Conservation (phyloP, 2,329 filamentous ascomycete genomes). For the Curvularia hawaiiensis region DNA sequence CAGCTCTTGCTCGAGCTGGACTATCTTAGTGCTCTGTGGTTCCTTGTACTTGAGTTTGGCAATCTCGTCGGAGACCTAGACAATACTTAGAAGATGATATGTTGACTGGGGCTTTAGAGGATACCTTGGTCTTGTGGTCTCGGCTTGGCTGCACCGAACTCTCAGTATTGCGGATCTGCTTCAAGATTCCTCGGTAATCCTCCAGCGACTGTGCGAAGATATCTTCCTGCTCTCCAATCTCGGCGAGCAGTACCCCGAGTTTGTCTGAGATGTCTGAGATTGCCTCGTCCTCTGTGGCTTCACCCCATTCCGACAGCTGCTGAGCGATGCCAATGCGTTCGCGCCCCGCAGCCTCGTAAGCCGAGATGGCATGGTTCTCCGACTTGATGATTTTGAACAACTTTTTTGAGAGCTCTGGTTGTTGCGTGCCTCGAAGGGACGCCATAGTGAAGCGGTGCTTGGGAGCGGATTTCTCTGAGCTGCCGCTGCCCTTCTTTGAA, state of each 20-base stretch:
- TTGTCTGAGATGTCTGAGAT: conserved; percentile 94
- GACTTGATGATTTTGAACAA: conserved; percentile 94
- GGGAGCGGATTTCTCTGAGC: conserved; percentile 49
- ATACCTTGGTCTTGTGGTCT: conserved; percentile 77
- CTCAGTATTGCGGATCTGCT: conserved; percentile 94
- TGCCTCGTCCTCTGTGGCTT: conserved; percentile 84
- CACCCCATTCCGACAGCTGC: conserved; percentile 96
- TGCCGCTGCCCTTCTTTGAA: conserved; percentile 61
- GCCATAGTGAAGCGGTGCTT: conserved; percentile 82
- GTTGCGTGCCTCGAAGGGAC: conserved; percentile 81
- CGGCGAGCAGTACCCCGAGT: conserved; percentile 86
- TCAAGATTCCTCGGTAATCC: conserved; percentile 80
- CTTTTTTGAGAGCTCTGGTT: conserved; percentile 87
- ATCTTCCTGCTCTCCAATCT: conserved; percentile 95
- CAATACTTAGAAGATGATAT: conserved; percentile 4
- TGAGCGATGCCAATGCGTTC: conserved; percentile 85
- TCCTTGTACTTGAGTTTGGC: conserved; percentile 91
- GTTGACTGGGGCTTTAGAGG: not conserved
- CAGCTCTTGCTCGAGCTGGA: conserved; percentile 92
- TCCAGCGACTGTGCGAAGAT: conserved; percentile 84
- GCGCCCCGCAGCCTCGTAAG: conserved; percentile 82
- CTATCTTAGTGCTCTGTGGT: conserved; percentile 78
- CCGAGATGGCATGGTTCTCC: conserved; percentile 84
- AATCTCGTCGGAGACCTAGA: conserved; percentile 83
- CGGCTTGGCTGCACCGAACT: conserved; percentile 91